Evolutionary conservation across 495 filamentous ascomycete species (phyloP), one percentile per base, ranked within the genome.

Genomic region (Hypoxylon lienhwacheense): DNA sequence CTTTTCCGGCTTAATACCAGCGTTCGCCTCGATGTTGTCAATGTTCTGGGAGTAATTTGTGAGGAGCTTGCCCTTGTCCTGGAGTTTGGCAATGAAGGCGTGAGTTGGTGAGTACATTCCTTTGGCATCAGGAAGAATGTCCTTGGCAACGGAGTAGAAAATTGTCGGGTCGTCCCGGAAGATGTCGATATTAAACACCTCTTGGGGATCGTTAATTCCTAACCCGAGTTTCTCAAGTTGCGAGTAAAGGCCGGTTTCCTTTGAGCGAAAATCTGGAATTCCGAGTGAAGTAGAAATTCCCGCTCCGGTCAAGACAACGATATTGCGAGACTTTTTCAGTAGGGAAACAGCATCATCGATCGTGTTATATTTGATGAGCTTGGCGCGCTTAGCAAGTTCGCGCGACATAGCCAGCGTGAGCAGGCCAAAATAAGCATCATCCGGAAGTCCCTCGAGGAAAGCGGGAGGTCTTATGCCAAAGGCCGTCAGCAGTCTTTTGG

Each of bases 21-120:
- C 93, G 47, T 87, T 84, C 24, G 81, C 82, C 66, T 98, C 93
- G 37, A 98, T 86, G 62, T 97, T 97, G 74, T 98, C 93, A 61
- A 98, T 98, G 67, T 98, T 98, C 68, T 98, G 93, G 1, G 92
- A 95, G 72, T 96, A 98, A 70, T 97, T 96, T 19, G 91, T 97
- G 40, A 97, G 78, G 14, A 98, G 82, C 64, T 95, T 96, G 15
- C 83, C 84, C 67, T 91, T 89, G 52, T 91, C 78, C 66, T 97
- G 91, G 1, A 98, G 80, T n/a, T 97, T 78, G n/a, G 83, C 84
- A 58, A 98, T 95, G 73, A 98, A 98, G 31, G 85, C 87, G 70
- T 98, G 93, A 0, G 93, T 97, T 0, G 93, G 93, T 0, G 93
- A 90, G 70, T 81, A 75, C 5, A 67, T 86, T 55, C 84, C 86